These are phyloP conservation scores for Clonostachys solani DNA, from an alignment of 2,329 filamentous ascomycete genomes.

Conservation along the genomic window DNA sequence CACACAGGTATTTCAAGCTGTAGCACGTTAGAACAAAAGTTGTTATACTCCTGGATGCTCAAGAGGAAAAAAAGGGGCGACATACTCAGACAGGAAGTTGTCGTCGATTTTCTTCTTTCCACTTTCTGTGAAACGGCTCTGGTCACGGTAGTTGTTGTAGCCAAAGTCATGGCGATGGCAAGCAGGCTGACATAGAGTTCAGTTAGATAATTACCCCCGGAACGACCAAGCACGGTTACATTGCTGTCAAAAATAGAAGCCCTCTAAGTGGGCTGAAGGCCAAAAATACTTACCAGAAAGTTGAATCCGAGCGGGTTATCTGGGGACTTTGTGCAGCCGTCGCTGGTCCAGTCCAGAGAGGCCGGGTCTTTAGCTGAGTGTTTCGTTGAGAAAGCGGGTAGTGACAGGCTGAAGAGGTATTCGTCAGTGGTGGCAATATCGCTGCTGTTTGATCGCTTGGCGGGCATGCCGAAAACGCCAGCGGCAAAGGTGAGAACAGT, in stretches of 20 bases:
- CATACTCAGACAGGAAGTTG: conserved; percentile 42
- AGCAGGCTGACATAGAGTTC: conserved; percentile 14
- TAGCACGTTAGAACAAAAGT: neutral
- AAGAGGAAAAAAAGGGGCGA: neutral
- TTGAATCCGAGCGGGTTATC: conserved; percentile 38
- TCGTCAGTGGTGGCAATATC: conserved; percentile 31
- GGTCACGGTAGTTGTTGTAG: conserved; percentile 47
- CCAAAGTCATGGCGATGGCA: conserved; percentile 55
- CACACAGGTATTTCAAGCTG: conserved; percentile 22
- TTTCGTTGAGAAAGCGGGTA: conserved; percentile 32
- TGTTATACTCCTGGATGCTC: neutral
- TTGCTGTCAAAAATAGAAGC: too few relatives aligned
- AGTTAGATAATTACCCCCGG: too few relatives aligned
- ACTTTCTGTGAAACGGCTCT: conserved; percentile 37
- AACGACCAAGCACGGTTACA: too few relatives aligned
- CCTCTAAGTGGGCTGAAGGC: too few relatives aligned
- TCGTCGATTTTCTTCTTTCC: conserved; percentile 38
- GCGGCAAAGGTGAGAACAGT: conserved; percentile 13
- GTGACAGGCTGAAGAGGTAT: conserved; percentile 36
- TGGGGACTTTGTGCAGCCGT: conserved; percentile 34
- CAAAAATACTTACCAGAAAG: conserved; percentile 15
- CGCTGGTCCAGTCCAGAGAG: conserved; percentile 31
- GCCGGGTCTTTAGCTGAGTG: conserved; percentile 34
- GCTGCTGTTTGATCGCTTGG: conserved; percentile 11
- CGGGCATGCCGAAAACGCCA: conserved; percentile 13